phyloP scores from a whole-genome alignment of 352 stramenopile genomes.

The Globisporangium recalcitrans region DNA sequence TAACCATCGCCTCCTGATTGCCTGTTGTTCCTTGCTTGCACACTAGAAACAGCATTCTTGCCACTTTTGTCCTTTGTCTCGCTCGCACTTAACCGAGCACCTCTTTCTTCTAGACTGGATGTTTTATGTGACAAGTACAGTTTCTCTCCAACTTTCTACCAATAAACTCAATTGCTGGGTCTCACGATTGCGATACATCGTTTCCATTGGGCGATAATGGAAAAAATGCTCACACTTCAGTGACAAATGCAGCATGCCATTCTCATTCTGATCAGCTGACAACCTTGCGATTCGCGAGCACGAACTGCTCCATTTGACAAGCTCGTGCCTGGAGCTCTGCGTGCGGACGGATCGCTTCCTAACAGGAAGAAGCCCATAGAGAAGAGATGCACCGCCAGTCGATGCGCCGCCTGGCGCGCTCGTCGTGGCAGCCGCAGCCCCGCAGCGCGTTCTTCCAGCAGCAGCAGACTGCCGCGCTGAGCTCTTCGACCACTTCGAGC shows the following conservation, averaged over 20 bases:
- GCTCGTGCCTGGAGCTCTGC: neutral
- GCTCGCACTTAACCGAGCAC: neutral
- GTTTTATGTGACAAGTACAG: conserved; percentile 1
- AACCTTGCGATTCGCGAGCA: neutral
- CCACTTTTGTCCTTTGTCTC: neutral
- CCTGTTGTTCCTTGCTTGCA: no score
- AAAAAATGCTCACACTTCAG: no score
- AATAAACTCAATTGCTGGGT: neutral
- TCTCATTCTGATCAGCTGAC: neutral
- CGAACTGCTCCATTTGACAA: neutral
- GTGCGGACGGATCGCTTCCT: neutral
- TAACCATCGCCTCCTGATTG: no score
- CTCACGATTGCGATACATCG: neutral
- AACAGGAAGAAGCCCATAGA: neutral
- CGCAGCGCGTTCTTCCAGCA: neutral
- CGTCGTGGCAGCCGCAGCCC: conserved; percentile 1
- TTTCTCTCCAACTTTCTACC: neutral
- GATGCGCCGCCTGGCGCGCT: conserved; percentile 6
- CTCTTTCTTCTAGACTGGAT: neutral
- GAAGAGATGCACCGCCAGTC: conserved; percentile 7
- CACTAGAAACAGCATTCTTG: neutral
- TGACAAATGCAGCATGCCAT: neutral
- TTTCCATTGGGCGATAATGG: neutral
- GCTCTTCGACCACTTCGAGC: neutral
- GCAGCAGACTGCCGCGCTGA: conserved; percentile 3